Conservation (phyloP, 192 early-diverging fungal genomes). For the Coemansia sp. region DNA sequence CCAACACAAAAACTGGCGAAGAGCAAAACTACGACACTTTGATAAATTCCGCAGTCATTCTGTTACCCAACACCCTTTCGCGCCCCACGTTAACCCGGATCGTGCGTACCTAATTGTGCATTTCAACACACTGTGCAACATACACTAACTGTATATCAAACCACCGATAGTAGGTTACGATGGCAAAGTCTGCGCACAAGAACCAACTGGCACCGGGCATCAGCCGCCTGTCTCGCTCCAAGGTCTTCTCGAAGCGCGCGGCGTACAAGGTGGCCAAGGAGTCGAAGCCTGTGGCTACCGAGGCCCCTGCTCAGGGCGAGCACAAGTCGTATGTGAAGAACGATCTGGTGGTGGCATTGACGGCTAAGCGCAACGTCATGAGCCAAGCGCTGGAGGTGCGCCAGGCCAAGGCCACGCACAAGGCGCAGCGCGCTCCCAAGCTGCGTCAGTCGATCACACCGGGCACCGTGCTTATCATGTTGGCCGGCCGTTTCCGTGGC, state of each 20-base stretch:
- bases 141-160: too few species aligned
- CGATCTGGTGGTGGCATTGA: constrained; percentile 74
- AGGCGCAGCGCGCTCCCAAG: constrained; percentile 65
- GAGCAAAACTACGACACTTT: too few species aligned
- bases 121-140: too few species aligned
- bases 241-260: constrained; percentile 82
- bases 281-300: constrained; percentile 32
- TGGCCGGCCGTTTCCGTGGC: constrained; percentile 94
- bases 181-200: constrained; percentile 73
- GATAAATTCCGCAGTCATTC: too few species aligned
- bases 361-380: constrained; percentile 65
- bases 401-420: constrained; percentile 76
- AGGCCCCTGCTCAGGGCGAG: constrained; percentile 29
- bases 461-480: constrained; percentile 95
- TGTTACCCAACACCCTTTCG: not conserved
- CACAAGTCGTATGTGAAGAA: constrained; percentile 60
- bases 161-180: constrained; percentile 37
- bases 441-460: constrained; percentile 94
- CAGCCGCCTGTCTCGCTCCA: constrained; percentile 77
- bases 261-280: constrained; percentile 86
- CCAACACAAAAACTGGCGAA: too few species aligned
- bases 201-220: constrained; percentile 82
- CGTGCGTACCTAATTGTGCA: not conserved
- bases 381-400: constrained; percentile 85
- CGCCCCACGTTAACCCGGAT: not conserved